Conservation (phyloP, 1,139 yeast genomes). For the Geotrichum australiense region DNA sequence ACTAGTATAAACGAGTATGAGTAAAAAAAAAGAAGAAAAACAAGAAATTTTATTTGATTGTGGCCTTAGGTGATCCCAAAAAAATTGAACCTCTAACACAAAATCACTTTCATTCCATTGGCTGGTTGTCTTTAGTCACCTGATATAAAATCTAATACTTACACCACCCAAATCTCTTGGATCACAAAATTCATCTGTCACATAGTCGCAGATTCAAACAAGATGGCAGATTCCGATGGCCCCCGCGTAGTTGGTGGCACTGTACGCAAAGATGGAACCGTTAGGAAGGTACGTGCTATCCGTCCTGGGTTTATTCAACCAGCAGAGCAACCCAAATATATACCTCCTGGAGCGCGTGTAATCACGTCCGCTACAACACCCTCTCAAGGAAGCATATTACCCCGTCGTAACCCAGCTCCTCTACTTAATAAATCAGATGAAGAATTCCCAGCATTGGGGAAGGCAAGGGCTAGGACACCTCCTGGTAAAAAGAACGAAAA, state of each 20-base stretch:
- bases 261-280: conserved; percentile 37
- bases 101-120: background rate
- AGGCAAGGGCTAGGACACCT: too few relatives aligned
- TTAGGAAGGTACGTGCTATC: conserved; percentile 33
- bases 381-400: too few relatives aligned
- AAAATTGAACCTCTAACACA: background rate
- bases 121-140: background rate
- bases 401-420: too few relatives aligned
- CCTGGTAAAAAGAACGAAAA: too few relatives aligned
- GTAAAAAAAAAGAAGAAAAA: background rate
- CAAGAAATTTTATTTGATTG: conserved; percentile 13
- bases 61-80: background rate
- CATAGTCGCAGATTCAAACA: too few relatives aligned
- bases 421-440: too few relatives aligned
- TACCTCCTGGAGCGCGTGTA: conserved; percentile 1
- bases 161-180: too few relatives aligned
- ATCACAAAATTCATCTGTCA: too few relatives aligned
- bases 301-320: conserved; percentile 37
- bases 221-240: conserved; percentile 24
- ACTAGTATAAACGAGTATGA: background rate
- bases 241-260: conserved; percentile 29
- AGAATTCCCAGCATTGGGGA: too few relatives aligned
- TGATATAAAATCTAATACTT: too few relatives aligned
- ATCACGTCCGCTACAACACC: too few relatives aligned
- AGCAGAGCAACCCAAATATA: conserved; percentile 35